These are phyloP conservation scores for Epicoccum nigrum DNA, from an alignment of 2,329 filamentous ascomycete genomes.

Conservation along the genomic window DNA sequence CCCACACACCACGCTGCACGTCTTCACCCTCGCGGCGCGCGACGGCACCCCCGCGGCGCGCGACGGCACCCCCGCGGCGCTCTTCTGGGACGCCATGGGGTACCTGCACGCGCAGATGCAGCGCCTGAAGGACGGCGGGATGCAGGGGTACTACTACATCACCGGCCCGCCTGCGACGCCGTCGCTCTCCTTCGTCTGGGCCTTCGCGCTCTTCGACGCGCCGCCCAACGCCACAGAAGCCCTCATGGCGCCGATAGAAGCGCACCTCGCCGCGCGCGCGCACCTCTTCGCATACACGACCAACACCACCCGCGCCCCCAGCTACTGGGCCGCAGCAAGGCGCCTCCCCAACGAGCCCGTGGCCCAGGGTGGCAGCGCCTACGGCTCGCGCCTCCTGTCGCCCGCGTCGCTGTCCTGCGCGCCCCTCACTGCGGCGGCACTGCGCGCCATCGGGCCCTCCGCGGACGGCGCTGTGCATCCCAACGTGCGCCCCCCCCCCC, in stretches of 20 bases:
- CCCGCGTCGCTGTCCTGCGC: slow-evolving; percentile 24
- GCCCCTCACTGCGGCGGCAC: slow-evolving; percentile 17
- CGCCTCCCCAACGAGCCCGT: slow-evolving; percentile 27
- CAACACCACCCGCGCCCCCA: slow-evolving; percentile 14
- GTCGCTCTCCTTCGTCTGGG: slow-evolving; percentile 24
- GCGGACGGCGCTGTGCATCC: neutral
- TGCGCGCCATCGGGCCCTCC: slow-evolving; percentile 9
- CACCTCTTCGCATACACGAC: slow-evolving; percentile 23
- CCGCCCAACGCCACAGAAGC: slow-evolving; percentile 26
- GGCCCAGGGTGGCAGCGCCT: slow-evolving; percentile 26
- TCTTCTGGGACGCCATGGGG: slow-evolving; percentile 29
- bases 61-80: slow-evolving; percentile 3
- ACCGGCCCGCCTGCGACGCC: slow-evolving; percentile 26
- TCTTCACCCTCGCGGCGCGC: slow-evolving; percentile 21
- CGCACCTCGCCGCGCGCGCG: slow-evolving; percentile 13
- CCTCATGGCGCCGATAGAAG: slow-evolving; percentile 25
- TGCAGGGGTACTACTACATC: slow-evolving; percentile 38
- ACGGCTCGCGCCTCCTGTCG: slow-evolving; percentile 31
- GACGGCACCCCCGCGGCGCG: slow-evolving; percentile 4
- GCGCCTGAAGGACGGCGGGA: slow-evolving; percentile 33
- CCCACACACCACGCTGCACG: slow-evolving; percentile 38
- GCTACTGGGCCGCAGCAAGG: slow-evolving; percentile 20
- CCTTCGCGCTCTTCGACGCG: slow-evolving; percentile 31
- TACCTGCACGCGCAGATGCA: slow-evolving; percentile 32
- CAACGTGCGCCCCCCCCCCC: neutral